Evolutionary conservation across 2,329 filamentous ascomycete genomes (phyloP).

Genomic region (Falciphora oryzae): DNA sequence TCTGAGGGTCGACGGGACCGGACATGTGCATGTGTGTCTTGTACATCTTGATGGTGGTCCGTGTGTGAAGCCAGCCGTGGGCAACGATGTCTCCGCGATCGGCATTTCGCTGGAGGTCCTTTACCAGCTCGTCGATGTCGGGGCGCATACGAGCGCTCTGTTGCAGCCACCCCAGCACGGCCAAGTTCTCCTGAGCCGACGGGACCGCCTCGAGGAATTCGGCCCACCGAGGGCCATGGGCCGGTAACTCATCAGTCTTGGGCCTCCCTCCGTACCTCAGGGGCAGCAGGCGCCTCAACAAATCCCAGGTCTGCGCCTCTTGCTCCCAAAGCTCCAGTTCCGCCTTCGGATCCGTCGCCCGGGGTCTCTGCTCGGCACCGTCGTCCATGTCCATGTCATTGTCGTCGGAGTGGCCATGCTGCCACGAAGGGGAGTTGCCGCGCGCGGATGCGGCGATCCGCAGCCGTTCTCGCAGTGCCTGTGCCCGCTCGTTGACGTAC

Average conservation of each 20-base stretch:
- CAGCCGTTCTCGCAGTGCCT: constrained; percentile 36
- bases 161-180: constrained; percentile 83
- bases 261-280: constrained; percentile 52
- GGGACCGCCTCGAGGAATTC: constrained; percentile 70
- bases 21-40: constrained; percentile 71
- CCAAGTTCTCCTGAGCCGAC: constrained; percentile 68
- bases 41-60: constrained; percentile 80
- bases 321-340: constrained; percentile 64
- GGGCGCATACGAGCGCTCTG: constrained; percentile 64
- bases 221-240: constrained; percentile 47
- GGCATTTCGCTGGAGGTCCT: constrained; percentile 68
- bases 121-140: constrained; percentile 69
- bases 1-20: constrained; percentile 58
- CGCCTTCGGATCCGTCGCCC: constrained; percentile 24
- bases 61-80: constrained; percentile 89
- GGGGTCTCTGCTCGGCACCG: constrained; percentile 28
- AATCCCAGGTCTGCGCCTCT: constrained; percentile 87
- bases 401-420: constrained; percentile 20
- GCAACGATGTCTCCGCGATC: constrained; percentile 77
- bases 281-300: constrained; percentile 69
- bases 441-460: constrained; percentile 22
- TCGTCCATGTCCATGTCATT: constrained; percentile 52
- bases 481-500: constrained; percentile 42
- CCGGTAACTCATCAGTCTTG: constrained; percentile 24
- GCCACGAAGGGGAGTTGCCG: constrained; percentile 22